phyloP scores from a whole-genome alignment of 192 early-diverging fungal species.

The Entomortierella parvispora region DNA sequence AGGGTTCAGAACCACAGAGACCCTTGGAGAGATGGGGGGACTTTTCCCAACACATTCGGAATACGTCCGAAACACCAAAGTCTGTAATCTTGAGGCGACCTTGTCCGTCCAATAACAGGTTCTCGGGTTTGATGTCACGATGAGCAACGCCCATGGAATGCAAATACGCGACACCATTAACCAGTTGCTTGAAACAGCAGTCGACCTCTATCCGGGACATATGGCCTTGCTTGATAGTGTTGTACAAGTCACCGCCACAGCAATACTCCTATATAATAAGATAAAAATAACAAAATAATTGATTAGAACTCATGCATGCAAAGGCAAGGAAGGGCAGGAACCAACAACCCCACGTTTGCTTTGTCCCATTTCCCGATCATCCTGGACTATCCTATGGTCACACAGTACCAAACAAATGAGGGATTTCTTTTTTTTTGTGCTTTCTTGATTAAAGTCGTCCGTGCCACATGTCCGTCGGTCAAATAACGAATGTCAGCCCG shows the following conservation, averaged over 20 bases:
- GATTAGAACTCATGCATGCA: not conserved
- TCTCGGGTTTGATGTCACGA: constrained; percentile 85
- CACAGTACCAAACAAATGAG: no score
- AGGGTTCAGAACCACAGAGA: constrained; percentile 93
- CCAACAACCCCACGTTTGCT: not conserved
- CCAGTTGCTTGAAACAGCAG: constrained; percentile 95
- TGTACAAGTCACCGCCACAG: constrained; percentile 92
- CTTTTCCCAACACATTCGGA: constrained; percentile 87
- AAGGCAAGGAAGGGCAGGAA: not conserved
- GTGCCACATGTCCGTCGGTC: no score
- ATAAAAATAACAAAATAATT: not conserved
- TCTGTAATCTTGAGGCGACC: constrained; percentile 95
- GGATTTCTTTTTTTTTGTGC: no score
- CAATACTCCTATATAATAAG: constrained; percentile 72
- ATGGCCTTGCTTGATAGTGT: constrained; percentile 74
- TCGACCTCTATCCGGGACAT: constrained; percentile 82
- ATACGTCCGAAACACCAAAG: constrained; percentile 97
- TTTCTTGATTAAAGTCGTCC: no score
- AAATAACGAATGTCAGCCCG: no score
- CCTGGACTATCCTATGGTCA: no score
- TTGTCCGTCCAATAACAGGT: constrained; percentile 82
- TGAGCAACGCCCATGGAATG: constrained; percentile 96
- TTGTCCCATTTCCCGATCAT: not conserved
- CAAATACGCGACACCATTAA: constrained; percentile 87
- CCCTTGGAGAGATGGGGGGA: constrained; percentile 82